A percentile compares a stretch with the other conserved stretches of the same genome.
These are phyloP conservation scores for Podaxis mareebaensis DNA, from an alignment of 768 basidiomycete genomes.

Conservation along the genomic window DNA sequence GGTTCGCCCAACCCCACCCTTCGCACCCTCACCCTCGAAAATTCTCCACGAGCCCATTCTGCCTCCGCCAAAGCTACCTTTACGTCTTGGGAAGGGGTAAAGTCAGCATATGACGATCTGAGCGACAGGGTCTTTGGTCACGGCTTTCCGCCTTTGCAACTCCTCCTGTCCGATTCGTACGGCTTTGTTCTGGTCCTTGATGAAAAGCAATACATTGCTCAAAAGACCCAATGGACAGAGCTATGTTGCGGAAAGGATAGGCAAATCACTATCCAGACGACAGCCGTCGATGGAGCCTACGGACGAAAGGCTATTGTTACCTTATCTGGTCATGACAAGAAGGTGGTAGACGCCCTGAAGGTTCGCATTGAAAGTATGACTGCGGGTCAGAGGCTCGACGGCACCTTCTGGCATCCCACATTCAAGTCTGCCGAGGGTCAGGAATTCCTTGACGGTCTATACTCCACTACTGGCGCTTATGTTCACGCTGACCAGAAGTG, in stretches of 20 bases:
- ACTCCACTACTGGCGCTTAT: slow-evolving; percentile 37
- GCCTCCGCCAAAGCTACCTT: slow-evolving; percentile 44
- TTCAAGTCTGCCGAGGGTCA: slow-evolving; percentile 31
- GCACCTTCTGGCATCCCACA: slow-evolving; percentile 49
- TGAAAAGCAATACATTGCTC: slow-evolving; percentile 48
- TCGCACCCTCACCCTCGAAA: slow-evolving; percentile 8
- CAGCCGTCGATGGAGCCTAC: no score
- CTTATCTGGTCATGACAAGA: slow-evolving; percentile 48
- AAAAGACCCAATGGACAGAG: slow-evolving; percentile 48
- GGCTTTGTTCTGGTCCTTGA: no score
- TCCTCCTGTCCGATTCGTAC: slow-evolving; percentile 29
- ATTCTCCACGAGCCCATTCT: background rate
- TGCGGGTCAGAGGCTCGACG: slow-evolving; percentile 46
- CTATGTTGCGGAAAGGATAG: slow-evolving; percentile 37
- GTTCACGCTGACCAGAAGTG: slow-evolving; percentile 47
- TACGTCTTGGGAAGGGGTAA: slow-evolving; percentile 47
- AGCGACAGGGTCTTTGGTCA: slow-evolving; percentile 29
- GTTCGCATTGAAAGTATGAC: slow-evolving; percentile 58
- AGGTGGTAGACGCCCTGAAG: slow-evolving; percentile 55
- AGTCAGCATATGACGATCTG: slow-evolving; percentile 37
- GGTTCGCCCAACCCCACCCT: background rate
- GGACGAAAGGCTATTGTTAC: no score
- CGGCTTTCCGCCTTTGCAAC: slow-evolving; percentile 34
- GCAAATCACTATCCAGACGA: slow-evolving; percentile 13
- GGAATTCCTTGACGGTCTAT: slow-evolving; percentile 35